These are phyloP conservation scores for Phaeosphaeriaceae sp. DNA, from an alignment of 2,329 filamentous ascomycete genomes.

Conservation along the genomic window DNA sequence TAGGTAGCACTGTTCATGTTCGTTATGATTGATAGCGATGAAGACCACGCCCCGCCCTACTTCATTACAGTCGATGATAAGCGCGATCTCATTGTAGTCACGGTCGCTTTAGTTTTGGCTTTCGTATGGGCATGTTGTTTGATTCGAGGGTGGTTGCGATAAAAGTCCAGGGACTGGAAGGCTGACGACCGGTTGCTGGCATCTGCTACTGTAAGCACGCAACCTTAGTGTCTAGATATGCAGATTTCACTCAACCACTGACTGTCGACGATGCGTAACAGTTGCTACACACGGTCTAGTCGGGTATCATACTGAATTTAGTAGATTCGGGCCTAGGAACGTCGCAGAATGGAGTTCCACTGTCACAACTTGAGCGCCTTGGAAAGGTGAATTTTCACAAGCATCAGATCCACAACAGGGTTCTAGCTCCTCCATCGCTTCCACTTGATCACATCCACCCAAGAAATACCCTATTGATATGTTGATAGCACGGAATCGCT, in stretches of 20 bases:
- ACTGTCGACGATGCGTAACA: constrained; percentile 18
- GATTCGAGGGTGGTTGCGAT: constrained; percentile 40
- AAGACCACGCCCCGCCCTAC: constrained; percentile 35
- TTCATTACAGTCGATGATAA: constrained; percentile 39
- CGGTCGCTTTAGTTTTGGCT: constrained; percentile 31
- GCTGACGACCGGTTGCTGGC: constrained; percentile 38
- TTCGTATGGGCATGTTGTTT: constrained; percentile 40
- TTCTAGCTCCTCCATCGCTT: constrained; percentile 12
- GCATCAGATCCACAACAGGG: constrained; percentile 10
- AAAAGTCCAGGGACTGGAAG: constrained; percentile 37
- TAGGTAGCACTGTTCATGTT: too few species aligned
- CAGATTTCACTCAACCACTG: neutral
- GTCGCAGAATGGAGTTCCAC: constrained; percentile 20
- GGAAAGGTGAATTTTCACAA: constrained; percentile 30
- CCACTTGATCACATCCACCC: neutral
- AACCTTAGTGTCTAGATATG: neutral
- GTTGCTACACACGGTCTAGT: constrained; percentile 36
- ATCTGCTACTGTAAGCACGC: constrained; percentile 26
- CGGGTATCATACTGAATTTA: constrained; percentile 32
- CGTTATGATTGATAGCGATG: constrained; percentile 24
- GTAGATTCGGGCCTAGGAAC: constrained; percentile 33
- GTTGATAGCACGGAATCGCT: constrained; percentile 34
- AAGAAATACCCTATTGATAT: constrained; percentile 13
- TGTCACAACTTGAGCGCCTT: constrained; percentile 22
- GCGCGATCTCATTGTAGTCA: constrained; percentile 42